Percentiles rank a stretch among this genome's conserved stretches.
Conservation (phyloP, 192 early-diverging fungal genomes). For the Endogone sp. region DNA sequence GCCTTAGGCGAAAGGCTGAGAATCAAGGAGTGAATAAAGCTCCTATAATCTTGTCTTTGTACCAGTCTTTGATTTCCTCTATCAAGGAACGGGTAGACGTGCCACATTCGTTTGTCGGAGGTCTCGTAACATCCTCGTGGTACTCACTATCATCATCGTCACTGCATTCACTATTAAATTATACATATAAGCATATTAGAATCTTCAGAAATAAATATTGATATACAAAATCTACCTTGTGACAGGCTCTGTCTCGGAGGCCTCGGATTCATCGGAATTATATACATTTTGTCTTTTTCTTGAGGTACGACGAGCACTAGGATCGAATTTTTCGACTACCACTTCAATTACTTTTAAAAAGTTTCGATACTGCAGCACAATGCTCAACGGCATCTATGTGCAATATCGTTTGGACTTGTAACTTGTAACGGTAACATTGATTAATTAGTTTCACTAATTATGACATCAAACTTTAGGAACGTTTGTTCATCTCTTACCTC, state of each 20-base stretch:
- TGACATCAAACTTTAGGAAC: neutral
- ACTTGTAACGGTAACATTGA: neutral
- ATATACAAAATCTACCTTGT: neutral
- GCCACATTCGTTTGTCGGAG: neutral
- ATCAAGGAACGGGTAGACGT: too few relatives aligned
- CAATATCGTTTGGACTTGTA: neutral
- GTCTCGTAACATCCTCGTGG: neutral
- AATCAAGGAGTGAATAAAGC: too few relatives aligned
- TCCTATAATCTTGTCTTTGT: too few relatives aligned
- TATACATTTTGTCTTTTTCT: neutral
- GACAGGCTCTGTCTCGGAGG: neutral
- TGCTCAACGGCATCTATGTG: neutral
- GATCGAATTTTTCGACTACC: neutral
- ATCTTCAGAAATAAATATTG: neutral
- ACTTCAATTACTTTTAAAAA: neutral
- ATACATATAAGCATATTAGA: neutral
- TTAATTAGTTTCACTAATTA: neutral
- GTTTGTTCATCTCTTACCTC: neutral
- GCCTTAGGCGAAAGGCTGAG: too few relatives aligned
- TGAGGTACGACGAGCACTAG: neutral
- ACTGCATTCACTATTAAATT: neutral
- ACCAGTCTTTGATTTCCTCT: too few relatives aligned
- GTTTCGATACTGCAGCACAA: neutral
- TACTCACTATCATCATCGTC: neutral
- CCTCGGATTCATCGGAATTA: neutral